Base-by-base conservation (phyloP, 441 rosid species). In the Daphne laureola region DNA sequence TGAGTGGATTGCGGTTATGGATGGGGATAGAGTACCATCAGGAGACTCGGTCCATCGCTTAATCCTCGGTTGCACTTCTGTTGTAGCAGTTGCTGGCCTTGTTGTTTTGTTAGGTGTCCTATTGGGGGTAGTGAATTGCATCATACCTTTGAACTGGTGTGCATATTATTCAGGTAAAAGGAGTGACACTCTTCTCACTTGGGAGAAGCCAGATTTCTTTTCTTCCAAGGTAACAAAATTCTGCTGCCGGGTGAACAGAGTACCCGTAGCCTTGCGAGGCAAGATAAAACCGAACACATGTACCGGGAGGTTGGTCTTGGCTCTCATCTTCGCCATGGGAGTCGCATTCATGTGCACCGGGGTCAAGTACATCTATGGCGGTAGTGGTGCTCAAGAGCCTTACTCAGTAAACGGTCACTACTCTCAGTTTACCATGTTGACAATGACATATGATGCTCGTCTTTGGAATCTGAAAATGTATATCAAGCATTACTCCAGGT, bases 381-480 rank as follows among this genome's bases (percentile, higher is more conserved):
- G 98, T 63, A 85, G 62, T 51, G 97, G 95, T 36, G 96, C 92
- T 0, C 78, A 76, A 13, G 79, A 78, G 61, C 78, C 95, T 49
- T 85, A 87, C 74, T 63, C 66, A 0, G 67, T 71, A 64, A 80
- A 83, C 52, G 89, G 91, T 59, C 80, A 82, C 38, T 67, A 69
- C 63, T 93, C 99, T 35, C 91, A 90, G 66, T 93, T 93, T 70
- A 93, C 99, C 5, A 52, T 93, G 61, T 62, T 87, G 52, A 83
- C 99, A 2, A 90, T 93, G 99, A 93, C 99, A 2, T 90, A 87
- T 8, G 96, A 87, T 42, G 93, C 99, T 42, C 99, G 99, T 44
- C 84, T 90, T 16, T 93, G 99, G 99, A 93, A 93, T 70, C 70
- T 93, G 77, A 90, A 87, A 68, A 80, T 93, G 95, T 90, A 78